phyloP scores from a whole-genome alignment of 805 yeast genomes.

The Lachancea sp. region DNA sequence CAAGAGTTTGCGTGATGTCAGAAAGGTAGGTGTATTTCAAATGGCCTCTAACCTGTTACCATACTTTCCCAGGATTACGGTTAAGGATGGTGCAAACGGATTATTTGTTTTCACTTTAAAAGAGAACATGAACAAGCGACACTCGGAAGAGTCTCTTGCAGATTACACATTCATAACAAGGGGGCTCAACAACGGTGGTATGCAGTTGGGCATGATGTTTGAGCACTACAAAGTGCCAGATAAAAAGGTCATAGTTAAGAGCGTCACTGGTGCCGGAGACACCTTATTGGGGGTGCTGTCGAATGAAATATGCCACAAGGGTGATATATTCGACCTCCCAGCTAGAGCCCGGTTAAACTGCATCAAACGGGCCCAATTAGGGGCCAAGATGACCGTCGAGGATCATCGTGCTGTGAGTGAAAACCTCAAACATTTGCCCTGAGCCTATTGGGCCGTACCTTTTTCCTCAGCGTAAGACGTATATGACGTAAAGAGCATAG shows the following conservation, averaged over 20 bases:
- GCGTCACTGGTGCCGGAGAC: slow-evolving; percentile 90
- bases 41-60: slow-evolving; percentile 71
- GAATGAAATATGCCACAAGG: slow-evolving; percentile 31
- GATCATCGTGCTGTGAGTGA: slow-evolving; percentile 10
- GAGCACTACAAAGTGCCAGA: slow-evolving; percentile 51
- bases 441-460: background rate
- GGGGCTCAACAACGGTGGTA: slow-evolving; percentile 9
- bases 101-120: slow-evolving; percentile 40
- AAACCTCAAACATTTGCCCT: slow-evolving; percentile 6
- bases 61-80: slow-evolving; percentile 54
- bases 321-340: slow-evolving; percentile 5
- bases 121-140: slow-evolving; percentile 7
- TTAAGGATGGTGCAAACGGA: slow-evolving; percentile 67
- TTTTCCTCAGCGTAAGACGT: too few relatives aligned
- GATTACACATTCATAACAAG: slow-evolving; percentile 8
- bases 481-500: background rate
- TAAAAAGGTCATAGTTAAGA: slow-evolving; percentile 39
- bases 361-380: slow-evolving; percentile 12
- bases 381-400: slow-evolving; percentile 13
- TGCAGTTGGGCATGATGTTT: slow-evolving; percentile 46
- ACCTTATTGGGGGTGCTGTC: slow-evolving; percentile 62
- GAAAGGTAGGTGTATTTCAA: slow-evolving; percentile 48
- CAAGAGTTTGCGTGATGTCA: slow-evolving; percentile 24
- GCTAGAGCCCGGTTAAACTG: slow-evolving; percentile 3
- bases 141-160: slow-evolving; percentile 13